A percentile compares a stretch with the other conserved stretches of the same genome.
Conservation (phyloP, 2,329 filamentous ascomycete genomes). For the Huntiella omanensis region DNA sequence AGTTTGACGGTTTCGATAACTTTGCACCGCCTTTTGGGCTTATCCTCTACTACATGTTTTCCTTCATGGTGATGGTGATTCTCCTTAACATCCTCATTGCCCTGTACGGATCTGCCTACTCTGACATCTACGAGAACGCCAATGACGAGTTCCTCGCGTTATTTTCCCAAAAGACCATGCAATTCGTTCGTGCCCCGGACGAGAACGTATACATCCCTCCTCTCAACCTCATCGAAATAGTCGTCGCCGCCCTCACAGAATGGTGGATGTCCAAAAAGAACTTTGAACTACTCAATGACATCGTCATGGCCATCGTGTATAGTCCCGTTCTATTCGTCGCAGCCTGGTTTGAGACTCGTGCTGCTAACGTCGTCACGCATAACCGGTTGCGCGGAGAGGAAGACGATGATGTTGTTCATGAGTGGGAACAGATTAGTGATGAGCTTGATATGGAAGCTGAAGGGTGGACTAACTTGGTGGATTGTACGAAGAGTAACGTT, state of each 20-base stretch:
- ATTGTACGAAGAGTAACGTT: slow-evolving; percentile 60
- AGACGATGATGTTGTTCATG: slow-evolving; percentile 74
- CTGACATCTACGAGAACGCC: slow-evolving; percentile 84
- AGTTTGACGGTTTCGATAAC: slow-evolving; percentile 72
- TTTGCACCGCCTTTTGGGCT: slow-evolving; percentile 88
- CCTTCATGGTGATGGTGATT: slow-evolving; percentile 86
- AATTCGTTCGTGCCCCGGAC: slow-evolving; percentile 88
- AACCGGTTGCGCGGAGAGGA: slow-evolving; percentile 69
- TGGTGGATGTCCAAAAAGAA: slow-evolving; percentile 71
- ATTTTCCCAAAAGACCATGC: slow-evolving; percentile 86
- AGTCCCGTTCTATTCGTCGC: slow-evolving; percentile 65
- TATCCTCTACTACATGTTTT: slow-evolving; percentile 93
- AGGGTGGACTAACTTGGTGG: slow-evolving; percentile 69
- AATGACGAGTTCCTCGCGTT: slow-evolving; percentile 90
- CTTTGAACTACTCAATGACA: slow-evolving; percentile 74
- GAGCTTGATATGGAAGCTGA: slow-evolving; percentile 65
- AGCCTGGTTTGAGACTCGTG: slow-evolving; percentile 49
- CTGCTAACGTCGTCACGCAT: slow-evolving; percentile 44
- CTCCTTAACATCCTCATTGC: slow-evolving; percentile 93
- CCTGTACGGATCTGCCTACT: slow-evolving; percentile 89
- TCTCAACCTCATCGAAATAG: slow-evolving; percentile 81
- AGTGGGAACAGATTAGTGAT: slow-evolving; percentile 71
- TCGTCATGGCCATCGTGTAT: slow-evolving; percentile 74
- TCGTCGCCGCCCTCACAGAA: slow-evolving; percentile 63
- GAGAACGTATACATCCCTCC: slow-evolving; percentile 97